Evolutionary conservation across 805 yeast species (phyloP).

Genomic region (Ogataea trehalophila): DNA sequence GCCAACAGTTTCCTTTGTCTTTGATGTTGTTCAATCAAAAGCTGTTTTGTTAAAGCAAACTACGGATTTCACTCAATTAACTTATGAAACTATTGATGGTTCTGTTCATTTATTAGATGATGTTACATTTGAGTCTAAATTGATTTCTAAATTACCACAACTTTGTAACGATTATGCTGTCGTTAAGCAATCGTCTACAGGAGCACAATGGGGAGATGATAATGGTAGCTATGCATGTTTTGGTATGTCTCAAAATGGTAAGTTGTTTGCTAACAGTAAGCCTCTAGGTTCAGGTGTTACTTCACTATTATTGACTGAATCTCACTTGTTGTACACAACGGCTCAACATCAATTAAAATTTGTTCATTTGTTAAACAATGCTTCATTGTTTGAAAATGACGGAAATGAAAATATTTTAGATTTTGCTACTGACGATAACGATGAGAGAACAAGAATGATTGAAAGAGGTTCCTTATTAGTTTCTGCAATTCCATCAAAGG

Average conservation of each 20-base stretch:
- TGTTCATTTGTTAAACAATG: constrained; percentile 49
- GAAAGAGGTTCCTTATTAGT: constrained; percentile 91
- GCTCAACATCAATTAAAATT: constrained; percentile 82
- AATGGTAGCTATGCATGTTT: constrained; percentile 39
- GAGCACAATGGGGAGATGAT: constrained; percentile 16
- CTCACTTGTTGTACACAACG: constrained; percentile 76
- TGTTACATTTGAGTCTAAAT: constrained; percentile 24
- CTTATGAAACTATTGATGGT: constrained; percentile 63
- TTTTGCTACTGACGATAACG: constrained; percentile 30
- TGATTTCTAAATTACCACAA: constrained; percentile 57
- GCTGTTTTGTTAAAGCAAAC: constrained; percentile 52
- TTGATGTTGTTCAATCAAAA: constrained; percentile 43
- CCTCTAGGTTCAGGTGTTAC: constrained; percentile 73
- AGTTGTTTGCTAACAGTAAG: constrained; percentile 57
- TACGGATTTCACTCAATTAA: constrained; percentile 46
- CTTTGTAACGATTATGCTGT: constrained; percentile 61
- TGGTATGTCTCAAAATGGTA: constrained; percentile 75
- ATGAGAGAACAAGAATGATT: constrained; percentile 82
- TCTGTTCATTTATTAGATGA: constrained; percentile 41
- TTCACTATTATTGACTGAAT: constrained; percentile 67
- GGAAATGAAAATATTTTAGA: constrained; percentile 11
- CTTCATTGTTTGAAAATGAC: constrained; percentile 15
- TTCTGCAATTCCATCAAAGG: constrained; percentile 72
- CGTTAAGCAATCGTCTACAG: constrained; percentile 19
- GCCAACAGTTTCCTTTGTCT: constrained; percentile 37